Evolutionary conservation across 495 filamentous ascomycete species (phyloP), one percentile per base, ranked within the genome.

Genomic region (Gamarada debralockiae): DNA sequence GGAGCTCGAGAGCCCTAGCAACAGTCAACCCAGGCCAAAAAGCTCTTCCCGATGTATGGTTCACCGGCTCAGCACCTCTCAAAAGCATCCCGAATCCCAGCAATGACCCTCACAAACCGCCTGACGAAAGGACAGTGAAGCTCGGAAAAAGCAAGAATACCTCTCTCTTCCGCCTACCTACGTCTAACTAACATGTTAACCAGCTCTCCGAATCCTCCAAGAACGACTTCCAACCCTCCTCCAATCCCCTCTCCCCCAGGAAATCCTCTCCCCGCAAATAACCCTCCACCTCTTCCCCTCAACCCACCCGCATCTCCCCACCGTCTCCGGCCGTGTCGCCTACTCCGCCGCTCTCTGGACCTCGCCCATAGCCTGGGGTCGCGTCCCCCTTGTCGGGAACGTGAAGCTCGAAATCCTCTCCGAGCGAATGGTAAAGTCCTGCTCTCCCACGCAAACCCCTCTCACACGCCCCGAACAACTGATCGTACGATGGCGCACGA

Each of bases 301-400:
- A 2, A 97, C 93, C 0, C 95, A 98, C 63, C 95, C 91, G 2
- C 88, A 97, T 65, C 88, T 98, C 12, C 93, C 93, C 42, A 87
- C 83, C 8, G 95, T 97, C 44, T 85, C 88, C 5, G 93, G 93
- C 38, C 81, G 89, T 25, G 87, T 96, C 13, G 83, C 89, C 25
- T 98, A 98, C 67, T 85, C 85, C 37, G 92, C 93, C 17, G 93
- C 93, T 1, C 74, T 98, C 14, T 97, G 92, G 92, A 96, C 93
- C 2, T 85, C 90, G 1, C 93, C 93, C 0, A 81, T 98, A 21
- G 95, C 92, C 15, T 98, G 93, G 93, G 92, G 95, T 59, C 83
- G 86, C 33, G 75, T 98, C 0, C 93, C 93, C 9, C 75, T 96
- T 0, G 77, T 97, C 21, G 90, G 92, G 31, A 95, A 95, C 62